Evolutionary conservation across 2,329 filamentous ascomycete genomes (phyloP), one percentile per base, ranked within the genome.

Genomic region (Alternaria sp.): DNA sequence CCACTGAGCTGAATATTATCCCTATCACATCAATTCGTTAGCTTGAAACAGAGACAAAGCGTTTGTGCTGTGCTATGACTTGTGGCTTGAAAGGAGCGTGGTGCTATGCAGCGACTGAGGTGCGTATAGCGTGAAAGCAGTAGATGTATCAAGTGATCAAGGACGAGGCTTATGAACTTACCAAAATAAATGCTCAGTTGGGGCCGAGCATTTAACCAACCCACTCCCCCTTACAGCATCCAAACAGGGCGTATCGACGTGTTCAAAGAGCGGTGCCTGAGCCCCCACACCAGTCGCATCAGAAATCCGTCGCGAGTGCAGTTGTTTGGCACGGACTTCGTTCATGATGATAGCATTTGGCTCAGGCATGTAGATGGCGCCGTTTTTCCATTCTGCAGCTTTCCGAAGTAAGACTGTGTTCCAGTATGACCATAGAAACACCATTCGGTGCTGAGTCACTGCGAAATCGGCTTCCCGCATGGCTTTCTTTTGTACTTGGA

Each of bases 371-470:
- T 72, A 78, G 25, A 79, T 55, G 8, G 71, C 64, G 30, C 78
- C 78, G 10, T 71, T 70, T 20, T 65, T 63, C 78, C 78, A 81
- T 43, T 70, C 58, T 7, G 63, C 61, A 26, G 76, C 75, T 55
- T 67, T 66, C 49, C 69, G 69, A 70, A 70, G 66, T 65, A 81
- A 65, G 25, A 68, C 74, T 23, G 65, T 71, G 64, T 81, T 80
- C 78, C 78, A 81, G 61, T 78, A 78, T 14, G 69, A 58, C 69
- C 68, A 75, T 45, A 81, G 56, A 55, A 76, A 78, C 6, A 79
- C 70, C 28, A 72, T 62, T 51, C 73, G 68, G 60, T 79, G 78
- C 58, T 80, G 78, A 49, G 68, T 64, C 55, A 75, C 68, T 14
- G 78, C 77, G 46, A 78, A 79, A 20, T 67, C 41, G 18, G 61